Base-by-base conservation (phyloP, 176 grass and related monocot species). In the Miscanthus lutarioriparius region DNA sequence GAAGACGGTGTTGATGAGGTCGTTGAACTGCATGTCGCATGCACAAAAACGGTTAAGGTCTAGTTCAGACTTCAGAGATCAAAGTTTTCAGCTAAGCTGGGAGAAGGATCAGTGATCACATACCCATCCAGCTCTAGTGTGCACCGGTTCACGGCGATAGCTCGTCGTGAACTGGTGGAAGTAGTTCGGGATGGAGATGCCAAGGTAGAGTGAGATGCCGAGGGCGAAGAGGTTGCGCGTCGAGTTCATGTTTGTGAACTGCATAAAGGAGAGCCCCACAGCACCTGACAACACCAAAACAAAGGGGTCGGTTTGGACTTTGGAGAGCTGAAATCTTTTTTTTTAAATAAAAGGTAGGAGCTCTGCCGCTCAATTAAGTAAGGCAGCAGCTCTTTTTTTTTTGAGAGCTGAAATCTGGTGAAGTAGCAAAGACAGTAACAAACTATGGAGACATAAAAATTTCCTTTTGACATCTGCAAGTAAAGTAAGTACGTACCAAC, bases 161-260 rank as follows among this genome's bases (percentile, higher is more conserved):
- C 71, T 74, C 11, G 85, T 33, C 39, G 82, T 88, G 49, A 90
- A 97, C 38, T 82, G 91, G 63, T 88, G 69, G 75, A 97, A 97
- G 79, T 97, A 97, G 77, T 86, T 89, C 5, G 94, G 91, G 82
- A 97, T 83, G 11, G 94, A 97, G 58, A 97, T 36, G 73, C 94
- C 94, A 19, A 97, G 94, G 78, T 90, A 97, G 71, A 97, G 82
- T 0, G 94, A 97, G 36, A 91, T 48, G 17, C 94, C 94, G 2
- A 82, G 19, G 37, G 91, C 90, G 74, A 97, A 93, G 54, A 97
- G 82, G 83, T 88, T 97, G 45, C 94, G 87, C 91, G 88, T 97
- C 1, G 94, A 97, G 86, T 97, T 97, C 94, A 97, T 97, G 87
- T 97, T 97, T 37, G 87, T 91, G 82, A 97, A 97, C 75, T 97